phyloP scores from a whole-genome alignment of 1,284 basidiomycete species.

The Moesziomyces sp. region DNA sequence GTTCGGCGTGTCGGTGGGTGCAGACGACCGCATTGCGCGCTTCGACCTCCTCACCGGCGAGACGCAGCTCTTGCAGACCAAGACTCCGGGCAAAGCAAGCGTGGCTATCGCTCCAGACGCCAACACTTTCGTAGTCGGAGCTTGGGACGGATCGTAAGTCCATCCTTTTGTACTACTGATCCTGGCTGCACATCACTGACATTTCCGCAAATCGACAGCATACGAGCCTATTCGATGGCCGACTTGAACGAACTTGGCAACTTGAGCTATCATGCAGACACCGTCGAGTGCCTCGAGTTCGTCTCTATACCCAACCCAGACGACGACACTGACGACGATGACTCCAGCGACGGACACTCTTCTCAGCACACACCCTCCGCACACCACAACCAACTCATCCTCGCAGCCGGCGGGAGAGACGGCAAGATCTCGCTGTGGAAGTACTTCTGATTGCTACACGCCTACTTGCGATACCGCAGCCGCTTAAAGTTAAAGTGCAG shows the following conservation, averaged over 20 bases:
- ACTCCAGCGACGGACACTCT: too few relatives aligned
- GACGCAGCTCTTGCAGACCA: constrained; percentile 6
- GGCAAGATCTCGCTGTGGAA: constrained; percentile 48
- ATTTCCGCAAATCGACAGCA: neutral
- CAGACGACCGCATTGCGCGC: constrained; percentile 39
- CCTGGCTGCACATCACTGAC: neutral
- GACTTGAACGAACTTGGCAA: constrained; percentile 10
- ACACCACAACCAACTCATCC: constrained; percentile 1
- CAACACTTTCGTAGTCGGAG: constrained; percentile 17
- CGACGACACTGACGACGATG: neutral
- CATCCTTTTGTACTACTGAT: too few relatives aligned
- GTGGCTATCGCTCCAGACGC: constrained; percentile 23
- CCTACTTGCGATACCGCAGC: constrained; percentile 62
- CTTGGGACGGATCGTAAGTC: constrained; percentile 49
- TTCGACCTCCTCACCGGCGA: constrained; percentile 15
- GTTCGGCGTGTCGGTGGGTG: constrained; percentile 32
- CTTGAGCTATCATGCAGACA: constrained; percentile 33
- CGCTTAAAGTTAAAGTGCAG: constrained; percentile 66
- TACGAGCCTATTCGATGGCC: constrained; percentile 16
- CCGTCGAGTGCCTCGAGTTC: constrained; percentile 34
- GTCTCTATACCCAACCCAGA: neutral
- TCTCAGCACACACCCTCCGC: neutral
- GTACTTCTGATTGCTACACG: constrained; percentile 14
- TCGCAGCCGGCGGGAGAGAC: constrained; percentile 40
- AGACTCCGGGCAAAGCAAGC: constrained; percentile 20